A percentile compares a stretch with the other conserved stretches of the same genome.
These are phyloP conservation scores for Fraxinus floribunda DNA, from an alignment of 305 asterid species.

Conservation along the genomic window DNA sequence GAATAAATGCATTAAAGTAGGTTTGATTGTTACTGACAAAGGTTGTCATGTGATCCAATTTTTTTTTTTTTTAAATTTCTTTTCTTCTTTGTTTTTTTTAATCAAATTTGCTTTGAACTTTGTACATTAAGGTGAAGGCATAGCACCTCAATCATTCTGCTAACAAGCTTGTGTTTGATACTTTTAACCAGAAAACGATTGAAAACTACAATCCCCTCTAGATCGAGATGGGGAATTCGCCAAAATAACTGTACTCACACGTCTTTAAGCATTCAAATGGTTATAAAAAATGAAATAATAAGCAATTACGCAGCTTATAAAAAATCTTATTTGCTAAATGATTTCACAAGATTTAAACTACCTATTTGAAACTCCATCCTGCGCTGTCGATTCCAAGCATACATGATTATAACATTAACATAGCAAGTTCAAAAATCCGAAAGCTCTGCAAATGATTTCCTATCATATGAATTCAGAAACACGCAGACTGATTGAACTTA, in stretches of 20 bases:
- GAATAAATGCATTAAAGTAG: neutral
- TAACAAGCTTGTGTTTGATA: neutral
- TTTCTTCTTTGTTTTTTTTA: too few species aligned
- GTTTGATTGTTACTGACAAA: neutral
- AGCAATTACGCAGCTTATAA: neutral
- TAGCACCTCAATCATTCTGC: neutral
- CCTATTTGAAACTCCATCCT: neutral
- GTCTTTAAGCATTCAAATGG: neutral
- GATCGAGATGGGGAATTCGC: neutral
- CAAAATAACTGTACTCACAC: neutral
- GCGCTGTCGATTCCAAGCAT: neutral
- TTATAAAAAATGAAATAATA: neutral
- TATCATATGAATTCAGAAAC: neutral
- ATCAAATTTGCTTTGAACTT: neutral
- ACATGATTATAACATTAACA: neutral
- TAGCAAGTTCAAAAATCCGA: slow-evolving; percentile 11
- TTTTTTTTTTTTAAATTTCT: too few species aligned
- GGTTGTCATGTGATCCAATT: neutral
- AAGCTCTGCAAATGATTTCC: neutral
- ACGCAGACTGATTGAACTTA: neutral
- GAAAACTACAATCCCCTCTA: neutral
- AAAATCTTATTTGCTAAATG: neutral
- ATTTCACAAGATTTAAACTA: neutral
- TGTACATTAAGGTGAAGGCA: neutral
- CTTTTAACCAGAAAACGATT: neutral